Evolutionary conservation across 805 yeast genomes (phyloP).

Genomic region (Schizosaccharomyces lindneri): DNA sequence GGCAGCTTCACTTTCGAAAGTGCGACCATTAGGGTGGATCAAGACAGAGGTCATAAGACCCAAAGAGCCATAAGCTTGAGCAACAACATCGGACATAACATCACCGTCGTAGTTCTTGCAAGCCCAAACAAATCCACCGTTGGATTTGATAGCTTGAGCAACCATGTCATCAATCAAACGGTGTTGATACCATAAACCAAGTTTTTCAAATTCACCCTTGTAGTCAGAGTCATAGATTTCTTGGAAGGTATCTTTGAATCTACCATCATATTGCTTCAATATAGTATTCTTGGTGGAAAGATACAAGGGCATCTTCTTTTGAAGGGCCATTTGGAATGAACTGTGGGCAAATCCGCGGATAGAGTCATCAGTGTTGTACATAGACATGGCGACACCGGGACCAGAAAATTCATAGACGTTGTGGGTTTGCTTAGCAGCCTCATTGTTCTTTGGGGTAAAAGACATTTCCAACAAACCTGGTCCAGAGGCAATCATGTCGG

Average conservation of each 20-base stretch:
- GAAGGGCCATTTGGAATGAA: constrained; percentile 68
- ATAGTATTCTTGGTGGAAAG: constrained; percentile 87
- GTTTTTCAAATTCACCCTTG: constrained; percentile 42
- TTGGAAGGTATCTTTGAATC: constrained; percentile 85
- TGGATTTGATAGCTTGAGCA: constrained; percentile 91
- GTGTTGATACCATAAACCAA: constrained; percentile 90
- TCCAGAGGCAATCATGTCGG: constrained; percentile 54
- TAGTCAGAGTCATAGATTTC: constrained; percentile 46
- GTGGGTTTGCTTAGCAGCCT: constrained; percentile 29
- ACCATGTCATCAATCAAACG: constrained; percentile 95
- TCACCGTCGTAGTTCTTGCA: constrained; percentile 97
- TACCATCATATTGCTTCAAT: constrained; percentile 78
- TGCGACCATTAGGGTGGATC: constrained; percentile 86
- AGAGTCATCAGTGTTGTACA: constrained; percentile 90
- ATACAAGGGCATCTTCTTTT: constrained; percentile 54
- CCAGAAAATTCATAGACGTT: constrained; percentile 47
- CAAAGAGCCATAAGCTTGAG: constrained; percentile 91
- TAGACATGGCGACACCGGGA: constrained; percentile 62
- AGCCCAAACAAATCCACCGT: constrained; percentile 86
- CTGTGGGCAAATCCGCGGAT: constrained; percentile 80
- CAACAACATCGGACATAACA: constrained; percentile 87
- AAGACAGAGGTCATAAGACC: constrained; percentile 96
- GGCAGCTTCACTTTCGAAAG: constrained; percentile 94
- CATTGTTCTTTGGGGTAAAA: constrained; percentile 34
- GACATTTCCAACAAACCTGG: constrained; percentile 61